A percentile compares a stretch with the other conserved stretches of the same genome.
Conservation (phyloP, 148 eudicot species). For the Camellia granthamiana region DNA sequence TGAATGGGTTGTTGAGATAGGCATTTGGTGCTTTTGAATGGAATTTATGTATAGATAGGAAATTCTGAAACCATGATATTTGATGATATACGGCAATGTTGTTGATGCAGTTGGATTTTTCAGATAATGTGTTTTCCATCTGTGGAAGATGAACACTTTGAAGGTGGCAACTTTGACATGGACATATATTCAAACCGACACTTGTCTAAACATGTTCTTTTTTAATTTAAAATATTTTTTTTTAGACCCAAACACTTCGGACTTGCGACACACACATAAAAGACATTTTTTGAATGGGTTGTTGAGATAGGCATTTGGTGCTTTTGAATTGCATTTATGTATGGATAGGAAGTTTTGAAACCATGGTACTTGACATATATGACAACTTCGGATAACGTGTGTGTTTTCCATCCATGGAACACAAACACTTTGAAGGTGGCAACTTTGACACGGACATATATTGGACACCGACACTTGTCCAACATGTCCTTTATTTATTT, state of each 20-base stretch:
- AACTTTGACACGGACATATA: background rate
- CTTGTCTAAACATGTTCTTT: too few relatives aligned
- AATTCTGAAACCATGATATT: too few relatives aligned
- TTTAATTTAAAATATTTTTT: too few relatives aligned
- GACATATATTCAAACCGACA: too few relatives aligned
- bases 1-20: background rate
- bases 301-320: background rate
- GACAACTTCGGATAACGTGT: background rate
- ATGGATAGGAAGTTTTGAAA: background rate
- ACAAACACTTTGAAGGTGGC: background rate
- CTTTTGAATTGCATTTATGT: too few relatives aligned
- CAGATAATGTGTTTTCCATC: background rate
- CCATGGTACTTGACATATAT: background rate
- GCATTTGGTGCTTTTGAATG: too few relatives aligned
- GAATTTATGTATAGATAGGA: background rate
- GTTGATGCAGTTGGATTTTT: background rate
- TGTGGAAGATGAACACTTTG: background rate
- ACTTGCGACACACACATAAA: too few relatives aligned
- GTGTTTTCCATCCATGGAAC: background rate
- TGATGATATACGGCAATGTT: background rate
- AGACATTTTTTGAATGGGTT: background rate
- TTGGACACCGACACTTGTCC: too few relatives aligned
- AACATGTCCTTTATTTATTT: too few relatives aligned
- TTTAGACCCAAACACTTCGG: too few relatives aligned
- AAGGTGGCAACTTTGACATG: background rate